Conservation (phyloP, 2,329 filamentous ascomycete genomes). For the Aspergillus sp. region DNA sequence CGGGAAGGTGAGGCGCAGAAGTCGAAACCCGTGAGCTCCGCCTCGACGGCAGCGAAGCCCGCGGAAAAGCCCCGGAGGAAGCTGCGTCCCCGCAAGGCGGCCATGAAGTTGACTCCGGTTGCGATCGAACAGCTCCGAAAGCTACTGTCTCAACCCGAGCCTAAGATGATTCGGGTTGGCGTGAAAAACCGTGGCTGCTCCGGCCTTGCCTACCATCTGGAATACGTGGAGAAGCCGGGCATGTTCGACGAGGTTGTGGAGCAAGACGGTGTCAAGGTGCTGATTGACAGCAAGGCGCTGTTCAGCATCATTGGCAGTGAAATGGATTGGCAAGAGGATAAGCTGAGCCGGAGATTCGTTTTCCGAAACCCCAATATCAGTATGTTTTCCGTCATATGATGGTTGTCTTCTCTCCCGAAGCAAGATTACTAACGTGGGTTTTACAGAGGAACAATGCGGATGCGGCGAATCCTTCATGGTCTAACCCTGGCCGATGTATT, state of each 20-base stretch:
- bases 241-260: slow-evolving; percentile 89
- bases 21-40: slow-evolving; percentile 50
- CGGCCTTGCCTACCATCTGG: slow-evolving; percentile 86
- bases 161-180: slow-evolving; percentile 90
- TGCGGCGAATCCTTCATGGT: slow-evolving; percentile 97
- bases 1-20: slow-evolving; percentile 68
- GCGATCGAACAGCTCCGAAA: slow-evolving; percentile 76
- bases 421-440: slow-evolving; percentile 19
- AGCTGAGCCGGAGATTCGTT: slow-evolving; percentile 85
- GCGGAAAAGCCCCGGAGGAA: slow-evolving; percentile 61
- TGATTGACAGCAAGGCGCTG: slow-evolving; percentile 95
- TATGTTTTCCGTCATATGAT: slow-evolving; percentile 54
- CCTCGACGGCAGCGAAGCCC: slow-evolving; percentile 37
- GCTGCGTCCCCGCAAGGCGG: slow-evolving; percentile 80
- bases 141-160: slow-evolving; percentile 79
- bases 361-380: slow-evolving; percentile 98
- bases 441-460: slow-evolving; percentile 88
- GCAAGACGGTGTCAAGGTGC: slow-evolving; percentile 91
- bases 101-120: slow-evolving; percentile 78
- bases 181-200: slow-evolving; percentile 94
- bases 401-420: background rate
- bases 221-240: slow-evolving; percentile 90
- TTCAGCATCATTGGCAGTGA: slow-evolving; percentile 98
- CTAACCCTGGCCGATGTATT: slow-evolving; percentile 31
- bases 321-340: slow-evolving; percentile 99